phyloP scores from a whole-genome alignment of 1,139 yeast genomes.

The Yamadazyma epiphylla region DNA sequence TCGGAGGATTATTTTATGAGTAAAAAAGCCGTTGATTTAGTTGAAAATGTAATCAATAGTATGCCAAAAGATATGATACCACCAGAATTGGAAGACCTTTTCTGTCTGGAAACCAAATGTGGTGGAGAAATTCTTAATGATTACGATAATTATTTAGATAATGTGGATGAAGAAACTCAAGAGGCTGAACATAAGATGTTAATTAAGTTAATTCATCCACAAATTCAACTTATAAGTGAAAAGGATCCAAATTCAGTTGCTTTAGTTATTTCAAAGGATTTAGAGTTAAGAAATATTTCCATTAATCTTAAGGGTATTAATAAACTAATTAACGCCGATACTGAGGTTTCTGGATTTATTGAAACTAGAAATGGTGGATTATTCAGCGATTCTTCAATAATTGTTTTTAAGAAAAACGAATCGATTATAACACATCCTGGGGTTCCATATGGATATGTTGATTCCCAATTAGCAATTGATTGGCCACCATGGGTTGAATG shows the following conservation, averaged over 20 bases:
- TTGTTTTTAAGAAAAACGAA: constrained; percentile 49
- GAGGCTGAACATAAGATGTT: constrained; percentile 38
- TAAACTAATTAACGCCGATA: constrained; percentile 32
- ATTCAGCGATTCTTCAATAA: constrained; percentile 67
- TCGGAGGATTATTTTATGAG: constrained; percentile 62
- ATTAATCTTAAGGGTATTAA: constrained; percentile 51
- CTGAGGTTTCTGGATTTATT: constrained; percentile 44
- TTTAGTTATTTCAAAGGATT: constrained; percentile 64
- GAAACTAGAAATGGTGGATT: constrained; percentile 72
- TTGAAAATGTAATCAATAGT: constrained; percentile 32
- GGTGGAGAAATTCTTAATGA: constrained; percentile 32
- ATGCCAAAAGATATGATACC: constrained; percentile 11
- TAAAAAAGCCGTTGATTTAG: constrained; percentile 66
- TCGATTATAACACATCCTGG: constrained; percentile 18
- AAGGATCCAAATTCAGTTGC: constrained; percentile 31
- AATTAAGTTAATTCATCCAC: constrained; percentile 42
- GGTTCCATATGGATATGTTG: constrained; percentile 22
- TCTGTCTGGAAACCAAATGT: constrained; percentile 15
- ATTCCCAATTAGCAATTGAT: constrained; percentile 15
- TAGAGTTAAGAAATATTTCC: constrained; percentile 63
- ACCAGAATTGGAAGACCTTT: constrained; percentile 12
- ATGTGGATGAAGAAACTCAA: constrained; percentile 21
- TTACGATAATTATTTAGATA: constrained; percentile 30
- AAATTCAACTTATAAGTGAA: constrained; percentile 36
- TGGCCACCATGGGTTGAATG: constrained; percentile 88